Base-by-base conservation (phyloP, 202 grass and related monocot genomes). In the Setaria viridis region DNA sequence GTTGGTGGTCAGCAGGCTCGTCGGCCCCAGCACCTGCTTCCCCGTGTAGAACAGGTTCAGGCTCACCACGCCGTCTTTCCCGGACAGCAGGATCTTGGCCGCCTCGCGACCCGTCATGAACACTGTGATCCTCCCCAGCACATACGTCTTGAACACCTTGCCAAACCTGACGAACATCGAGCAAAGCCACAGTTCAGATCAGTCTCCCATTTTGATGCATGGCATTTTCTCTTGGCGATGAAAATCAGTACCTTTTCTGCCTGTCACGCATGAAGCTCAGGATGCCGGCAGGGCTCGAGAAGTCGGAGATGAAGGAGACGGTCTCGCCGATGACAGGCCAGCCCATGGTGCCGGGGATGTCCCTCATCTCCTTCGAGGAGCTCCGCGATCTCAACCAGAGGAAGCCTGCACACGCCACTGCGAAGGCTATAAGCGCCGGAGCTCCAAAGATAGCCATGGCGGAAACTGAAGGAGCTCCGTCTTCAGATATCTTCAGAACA, bases 121-220 rank as follows among this genome's bases (percentile, higher is more conserved):
- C 76, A 94, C 80, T 3, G 89, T 94, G n/a, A 84, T 66, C 89
- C 92, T 73, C 0, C 92, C 92, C 77, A 91, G 70, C 30, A 94
- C 84, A n/a, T 81, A 87, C 56, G 89, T 94, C 82, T 94, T 94
- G 89, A 94, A 94, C 81, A 94, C 92, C 78, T 89, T 94, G 57
- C 92, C 92, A 56, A 83, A 91, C 41, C 91, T 93, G 6, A 10
- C 9, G 48, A 15, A 7, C 0, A 46, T 21, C 50, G 15, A 68
- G 15, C 49, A 10, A 25, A 41, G 9, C 9, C 9, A 34, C 30
- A 30, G 7, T 47, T 30, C 59, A 25, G 37, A 53, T 34, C 17
- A 62, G 67, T 11, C 11, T 57, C 55, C 7, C 55, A 10, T 3
- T 4, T 9, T 25, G 53, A 55, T 11, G 20, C 19, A n/a, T 10